Percentiles rank a stretch among this genome's conserved stretches.
Conservation (phyloP, 768 basidiomycete species). For the Floccularia luteovirens region DNA sequence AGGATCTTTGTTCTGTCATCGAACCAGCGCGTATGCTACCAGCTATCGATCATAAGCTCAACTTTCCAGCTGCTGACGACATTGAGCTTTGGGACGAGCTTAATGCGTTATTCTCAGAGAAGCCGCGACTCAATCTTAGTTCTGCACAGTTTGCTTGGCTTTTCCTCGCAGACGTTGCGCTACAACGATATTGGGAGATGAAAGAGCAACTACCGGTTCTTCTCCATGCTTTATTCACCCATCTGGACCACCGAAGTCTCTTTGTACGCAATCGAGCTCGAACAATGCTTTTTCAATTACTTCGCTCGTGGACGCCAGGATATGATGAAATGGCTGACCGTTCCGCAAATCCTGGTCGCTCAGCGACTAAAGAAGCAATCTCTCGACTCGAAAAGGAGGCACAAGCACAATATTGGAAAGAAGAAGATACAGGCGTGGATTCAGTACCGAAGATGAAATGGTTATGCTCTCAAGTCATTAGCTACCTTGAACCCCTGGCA, state of each 20-base stretch:
- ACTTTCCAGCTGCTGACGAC: conserved; percentile 55
- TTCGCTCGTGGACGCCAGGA: conserved; percentile 76
- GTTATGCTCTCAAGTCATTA: conserved; percentile 59
- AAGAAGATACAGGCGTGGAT: conserved; percentile 51
- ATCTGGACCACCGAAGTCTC: conserved; percentile 69
- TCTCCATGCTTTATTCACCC: conserved; percentile 74
- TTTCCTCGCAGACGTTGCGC: conserved; percentile 69
- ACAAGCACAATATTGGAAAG: conserved; percentile 59
- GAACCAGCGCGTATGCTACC: conserved; percentile 83
- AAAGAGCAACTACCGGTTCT: conserved; percentile 63
- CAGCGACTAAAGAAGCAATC: conserved; percentile 43
- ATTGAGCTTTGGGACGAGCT: conserved; percentile 77
- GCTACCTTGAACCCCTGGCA: conserved; percentile 60
- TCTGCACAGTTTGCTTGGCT: conserved; percentile 87
- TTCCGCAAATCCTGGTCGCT: conserved; percentile 34
- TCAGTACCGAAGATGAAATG: conserved; percentile 61
- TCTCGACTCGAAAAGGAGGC: conserved; percentile 51
- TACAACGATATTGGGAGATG: conserved; percentile 73
- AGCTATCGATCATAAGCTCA: conserved; percentile 63
- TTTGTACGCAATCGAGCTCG: conserved; percentile 68
- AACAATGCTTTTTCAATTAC: conserved; percentile 76
- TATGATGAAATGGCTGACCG: conserved; percentile 69
- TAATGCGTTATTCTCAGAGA: conserved; percentile 65
- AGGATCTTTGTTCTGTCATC: conserved; percentile 79
- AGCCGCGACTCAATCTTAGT: conserved; percentile 64